Base-by-base conservation (phyloP, 306 rosid genomes). In the Quercus suber region DNA sequence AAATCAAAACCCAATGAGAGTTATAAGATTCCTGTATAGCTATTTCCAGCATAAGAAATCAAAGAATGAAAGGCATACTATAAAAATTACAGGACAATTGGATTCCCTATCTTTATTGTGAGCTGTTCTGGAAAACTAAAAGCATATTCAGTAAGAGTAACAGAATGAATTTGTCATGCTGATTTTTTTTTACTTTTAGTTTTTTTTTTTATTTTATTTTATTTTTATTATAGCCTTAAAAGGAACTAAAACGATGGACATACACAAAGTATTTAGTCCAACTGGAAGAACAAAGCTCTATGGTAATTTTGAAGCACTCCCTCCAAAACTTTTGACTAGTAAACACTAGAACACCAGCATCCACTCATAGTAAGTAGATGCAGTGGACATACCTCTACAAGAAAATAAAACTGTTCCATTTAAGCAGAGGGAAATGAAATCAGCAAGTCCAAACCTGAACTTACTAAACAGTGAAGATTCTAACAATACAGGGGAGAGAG, bases 1-100 rank as follows among this genome's bases (percentile, higher is more conserved):
- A 10, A 52, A 77, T 69, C 55, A 76, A 75, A 64, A 74, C 33
- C 56, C 73, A 17, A 19, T 21, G 18, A 64, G 41, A 56, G 52
- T 35, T 35, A 60, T 25, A 73, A 59, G 27, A 33, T 58, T 67
- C 56, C 68, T 61, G 73, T 37, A 37, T 33, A 53, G 33, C 30
- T 15, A 35, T 19, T 21, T 12, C 25, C 58, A 23, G 61, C 35
- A 58, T 18, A 78, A 70, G 23, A 71, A 45, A 5, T 15, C 67
- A 15, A 60, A 45, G 28, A 61, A 4, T 12, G 10, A 5, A 33
- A 25, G 43, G 45, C 49, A 41, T 56, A 27, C 74, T 61, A 37
- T 20, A 49, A 73, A 69, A 52, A 61, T 55, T 49, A 70, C 73
- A 31, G 30, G 49, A 64, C 53, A 41, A 21, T 7, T 60, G 19